These are phyloP conservation scores for Wickerhamomyces chambardii DNA, from an alignment of 805 yeast species.

Conservation along the genomic window DNA sequence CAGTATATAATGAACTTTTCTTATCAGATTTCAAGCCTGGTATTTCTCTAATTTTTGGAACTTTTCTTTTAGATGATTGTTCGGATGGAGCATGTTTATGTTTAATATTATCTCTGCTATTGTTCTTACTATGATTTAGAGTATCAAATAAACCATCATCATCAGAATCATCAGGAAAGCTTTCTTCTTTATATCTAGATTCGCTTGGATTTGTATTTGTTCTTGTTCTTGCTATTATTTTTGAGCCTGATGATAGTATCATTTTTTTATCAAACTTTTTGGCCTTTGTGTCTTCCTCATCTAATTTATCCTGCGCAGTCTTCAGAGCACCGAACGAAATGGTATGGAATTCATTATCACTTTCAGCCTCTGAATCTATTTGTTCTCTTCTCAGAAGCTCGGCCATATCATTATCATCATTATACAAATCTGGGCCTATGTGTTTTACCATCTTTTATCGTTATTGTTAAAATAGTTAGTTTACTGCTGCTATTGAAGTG, in stretches of 20 bases:
- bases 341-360: conserved; percentile 33
- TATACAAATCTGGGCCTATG: conserved; percentile 5
- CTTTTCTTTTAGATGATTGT: conserved; percentile 63
- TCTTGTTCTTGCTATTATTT: no score
- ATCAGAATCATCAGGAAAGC: neutral
- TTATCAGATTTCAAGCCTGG: conserved; percentile 49
- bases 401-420: conserved; percentile 11
- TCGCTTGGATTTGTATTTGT: no score
- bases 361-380: conserved; percentile 11
- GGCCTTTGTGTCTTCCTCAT: conserved; percentile 7
- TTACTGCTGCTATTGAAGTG: no score
- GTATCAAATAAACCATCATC: conserved; percentile 30
- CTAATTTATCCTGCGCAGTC: conserved; percentile 41
- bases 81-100: conserved; percentile 88
- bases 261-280: no score
- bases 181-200: neutral
- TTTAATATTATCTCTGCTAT: conserved; percentile 4
- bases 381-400: conserved; percentile 2
- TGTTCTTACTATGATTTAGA: conserved; percentile 15
- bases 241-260: no score
- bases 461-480: no score
- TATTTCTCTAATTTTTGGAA: conserved; percentile 60
- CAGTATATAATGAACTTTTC: conserved; percentile 45
- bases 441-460: neutral
- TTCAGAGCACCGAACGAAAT: conserved; percentile 61